Evolutionary conservation across 352 stramenopile species (phyloP), one percentile per base, ranked within the genome.

Genomic region (Phytopythium kandeliae): DNA sequence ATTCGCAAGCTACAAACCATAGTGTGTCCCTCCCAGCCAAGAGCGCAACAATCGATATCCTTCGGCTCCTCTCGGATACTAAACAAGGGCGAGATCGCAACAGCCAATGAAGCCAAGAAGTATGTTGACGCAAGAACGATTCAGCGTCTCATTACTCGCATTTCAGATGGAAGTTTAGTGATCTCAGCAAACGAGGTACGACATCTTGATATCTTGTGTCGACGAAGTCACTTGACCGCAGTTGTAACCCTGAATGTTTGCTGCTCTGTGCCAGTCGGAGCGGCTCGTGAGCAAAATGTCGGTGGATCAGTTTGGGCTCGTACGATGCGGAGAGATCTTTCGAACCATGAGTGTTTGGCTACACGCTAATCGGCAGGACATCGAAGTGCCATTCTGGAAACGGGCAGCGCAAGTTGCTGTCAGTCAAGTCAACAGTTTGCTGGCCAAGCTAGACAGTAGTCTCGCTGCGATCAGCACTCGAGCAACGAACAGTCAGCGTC

Each of bases 271-370:
- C 9, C 52, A 86, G 77, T 70, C 74, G 17, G 31, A 72, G 12
- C 17, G 21, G 2, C 54, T 85, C 13, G 19, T 77, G 10, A 4
- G 37, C n/a, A 58, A 67, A 28, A 63, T 86, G 51, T 19, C 54
- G 21, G 38, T 50, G 6, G 70, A 81, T 31, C 57, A 75, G 17
- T 62, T 82, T 15, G 72, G 72, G n/a, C 54, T 68, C 33, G 71
- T 73, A 15, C 71, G 67, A 17, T 72, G 61, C n/a, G 65, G 68
- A 26, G 71, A 87, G 26, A 54, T 85, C 25, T 37, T 82, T 24
- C 76, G 76, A 22, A 42, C 70, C n/a, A 56, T 84, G 56, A 76
- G 67, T 57, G 15, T 30, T 3, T 85, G 73, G 76, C 21, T 77
- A 15, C 33, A 62, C 30, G 53, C 48, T 21, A 50, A 35, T 25